phyloP scores from a whole-genome alignment of 768 basidiomycete genomes.

The Podaxis sp. region DNA sequence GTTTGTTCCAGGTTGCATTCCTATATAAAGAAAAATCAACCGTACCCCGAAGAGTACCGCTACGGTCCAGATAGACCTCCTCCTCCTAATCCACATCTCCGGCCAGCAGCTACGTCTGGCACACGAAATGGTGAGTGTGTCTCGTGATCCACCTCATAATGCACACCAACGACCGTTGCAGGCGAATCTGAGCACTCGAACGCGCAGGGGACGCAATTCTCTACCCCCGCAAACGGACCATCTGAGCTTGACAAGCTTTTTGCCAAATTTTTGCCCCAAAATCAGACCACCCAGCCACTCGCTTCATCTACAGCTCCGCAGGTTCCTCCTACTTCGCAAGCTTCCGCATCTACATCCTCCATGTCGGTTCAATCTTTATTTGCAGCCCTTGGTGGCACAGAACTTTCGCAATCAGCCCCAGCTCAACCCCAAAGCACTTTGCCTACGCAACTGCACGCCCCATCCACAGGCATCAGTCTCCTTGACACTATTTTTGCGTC shows the following conservation, averaged over 20 bases:
- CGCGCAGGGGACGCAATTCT: constrained; percentile 4
- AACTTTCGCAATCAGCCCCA: constrained; percentile 10
- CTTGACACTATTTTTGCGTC: constrained; percentile 75
- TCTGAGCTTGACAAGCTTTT: constrained; percentile 48
- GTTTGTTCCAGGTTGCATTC: constrained; percentile 46
- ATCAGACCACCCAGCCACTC: constrained; percentile 19
- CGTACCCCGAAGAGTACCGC: constrained; percentile 69
- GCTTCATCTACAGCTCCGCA: constrained; percentile 21
- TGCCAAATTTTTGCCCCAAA: constrained; percentile 30
- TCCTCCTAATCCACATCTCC: constrained; percentile 39
- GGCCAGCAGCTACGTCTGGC: constrained; percentile 14
- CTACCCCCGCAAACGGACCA: constrained; percentile 4
- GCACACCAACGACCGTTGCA: not conserved
- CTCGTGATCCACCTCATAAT: not conserved
- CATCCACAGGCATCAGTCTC: constrained; percentile 50
- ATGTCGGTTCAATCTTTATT: constrained; percentile 48
- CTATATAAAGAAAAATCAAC: constrained; percentile 59
- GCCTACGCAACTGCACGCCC: constrained; percentile 22
- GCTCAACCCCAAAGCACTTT: constrained; percentile 8
- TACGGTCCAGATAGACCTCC: constrained; percentile 67
- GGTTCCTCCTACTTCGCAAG: constrained; percentile 12
- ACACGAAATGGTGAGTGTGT: not conserved
- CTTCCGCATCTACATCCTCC: constrained; percentile 30
- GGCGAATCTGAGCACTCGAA: constrained; percentile 10
- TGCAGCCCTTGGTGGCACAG: constrained; percentile 27